Evolutionary conservation across 371 early-diverging fungal species (phyloP), one percentile per base, ranked within the genome.

Genomic region (Syncephalastrum monosporum): DNA sequence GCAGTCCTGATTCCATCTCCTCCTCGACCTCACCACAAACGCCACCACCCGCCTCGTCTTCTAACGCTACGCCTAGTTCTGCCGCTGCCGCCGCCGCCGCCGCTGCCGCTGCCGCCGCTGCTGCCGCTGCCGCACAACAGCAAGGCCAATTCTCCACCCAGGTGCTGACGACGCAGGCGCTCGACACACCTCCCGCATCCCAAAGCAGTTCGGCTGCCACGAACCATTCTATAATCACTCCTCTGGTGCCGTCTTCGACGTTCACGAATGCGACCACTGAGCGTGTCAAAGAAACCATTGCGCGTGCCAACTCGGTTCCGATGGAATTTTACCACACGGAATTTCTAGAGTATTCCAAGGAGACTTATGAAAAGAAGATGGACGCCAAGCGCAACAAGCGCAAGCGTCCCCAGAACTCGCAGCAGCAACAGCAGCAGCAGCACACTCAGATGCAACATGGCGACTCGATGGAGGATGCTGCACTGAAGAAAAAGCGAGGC

Each of bases 271-370:
- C 63, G 15, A 69, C 72, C 14, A 74, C 66, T 2, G 77, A 72
- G 38, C 67, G 77, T 21, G 77, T 77, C 24, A 77, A 77, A 49
- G 77, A 77, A 38, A 77, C 74, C 47, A 77, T 77, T 21, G 68
- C 67, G 33, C 69, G 74, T 23, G 77, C 77, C 10, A 77, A 71
- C 46, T 69, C 77, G 3, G 74, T 77, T 5, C 77, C 77, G 7
- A 68, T 74, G 68, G 77, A 77, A 25, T 74, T 77, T 33, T 77
- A 77, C 57, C 77, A 77, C 43, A 77, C 77, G 3, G 77, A 77
- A 50, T 77, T 77, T 51, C 60, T 74, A 21, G 74, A 74, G 42
- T 77, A 77, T 49, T 74, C 74, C 10, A 77, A 77, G 46, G 77
- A 77, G 41, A 69, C 72, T 0, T 77, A 77, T 49, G 74, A 77